Evolutionary conservation across 768 basidiomycete species (phyloP), one percentile per base, ranked within the genome.

Genomic region (Agaricus blazei): DNA sequence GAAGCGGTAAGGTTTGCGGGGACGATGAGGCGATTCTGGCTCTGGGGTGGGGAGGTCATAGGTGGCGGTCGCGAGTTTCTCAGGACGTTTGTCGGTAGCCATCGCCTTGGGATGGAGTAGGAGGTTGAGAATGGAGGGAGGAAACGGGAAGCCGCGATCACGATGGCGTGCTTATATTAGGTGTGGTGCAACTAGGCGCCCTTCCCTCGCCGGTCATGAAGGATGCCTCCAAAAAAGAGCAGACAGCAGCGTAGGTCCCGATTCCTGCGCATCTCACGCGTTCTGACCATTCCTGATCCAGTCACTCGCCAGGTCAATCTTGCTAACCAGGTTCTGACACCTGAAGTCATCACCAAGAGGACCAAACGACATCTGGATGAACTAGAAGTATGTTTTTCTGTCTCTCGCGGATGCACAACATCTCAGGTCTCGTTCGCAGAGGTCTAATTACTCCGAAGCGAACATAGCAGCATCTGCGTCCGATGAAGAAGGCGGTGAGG

Each of bases 311-410:
- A 82, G 61, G 71, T 79, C 28, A 77, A 76, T 59, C 64, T 67
- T 11, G 61, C 71, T 4, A 65, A 72, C 38, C 72, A 75, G 48
- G 67, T 68, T 23, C 69, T 88, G 19, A 74, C 84, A 9, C 74
- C 83, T 0, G 88, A 91, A 52, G 70, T 88, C 45, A 76, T 93
- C 54, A 82, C 85, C 9, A 90, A 87, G 66, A 82, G 91, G 56
- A 87, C 82, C 8, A 85, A 81, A 67, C 74, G 83, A 41, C 90
- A 88, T 68, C 79, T 94, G 7, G 89, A 89, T 59, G 91, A 94
- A 67, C 84, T 94, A 48, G 91, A 94, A 79, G 90, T 87, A 61
- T 57, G 57, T 47, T 29, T 52, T 36, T 43, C 37, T 28, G 27
- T 48, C 34, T 45, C 40, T 57, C 48, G 52, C 5, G 52, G 36